Evolutionary conservation across 805 yeast species (phyloP).

Genomic region (Candida saitoana): DNA sequence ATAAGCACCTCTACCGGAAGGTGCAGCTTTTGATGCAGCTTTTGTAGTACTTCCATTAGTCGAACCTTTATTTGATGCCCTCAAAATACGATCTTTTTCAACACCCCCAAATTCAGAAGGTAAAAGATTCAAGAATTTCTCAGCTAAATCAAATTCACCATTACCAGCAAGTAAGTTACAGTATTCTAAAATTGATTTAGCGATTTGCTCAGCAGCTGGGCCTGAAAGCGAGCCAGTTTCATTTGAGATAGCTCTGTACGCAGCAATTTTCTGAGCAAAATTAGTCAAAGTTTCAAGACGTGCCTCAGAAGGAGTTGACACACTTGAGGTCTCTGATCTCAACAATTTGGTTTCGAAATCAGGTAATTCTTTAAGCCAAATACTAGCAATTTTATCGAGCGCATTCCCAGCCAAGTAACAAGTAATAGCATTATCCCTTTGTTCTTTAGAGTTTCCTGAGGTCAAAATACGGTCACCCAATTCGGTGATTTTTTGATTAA

Average conservation of each 20-base stretch:
- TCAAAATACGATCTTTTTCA: conserved; percentile 75
- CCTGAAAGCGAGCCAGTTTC: conserved; percentile 32
- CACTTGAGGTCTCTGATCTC: conserved; percentile 39
- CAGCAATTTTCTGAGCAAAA: conserved; percentile 79
- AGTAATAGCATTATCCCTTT: conserved; percentile 69
- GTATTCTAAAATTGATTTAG: conserved; percentile 72
- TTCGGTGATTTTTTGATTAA: conserved; percentile 51
- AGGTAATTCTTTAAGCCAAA: conserved; percentile 78
- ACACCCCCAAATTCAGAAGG: conserved; percentile 69
- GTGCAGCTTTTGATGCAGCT: conserved; percentile 7
- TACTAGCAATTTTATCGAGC: conserved; percentile 67
- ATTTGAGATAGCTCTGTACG: conserved; percentile 55
- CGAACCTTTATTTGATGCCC: conserved; percentile 48
- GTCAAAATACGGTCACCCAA: conserved; percentile 74
- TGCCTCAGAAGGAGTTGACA: conserved; percentile 70
- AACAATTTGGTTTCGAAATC: conserved; percentile 41
- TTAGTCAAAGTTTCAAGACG: conserved; percentile 76
- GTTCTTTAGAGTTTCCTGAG: conserved; percentile 24
- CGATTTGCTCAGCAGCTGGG: conserved; percentile 46
- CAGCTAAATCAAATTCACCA: conserved; percentile 83
- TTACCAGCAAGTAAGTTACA: conserved; percentile 72
- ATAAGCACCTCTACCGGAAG: conserved; percentile 1
- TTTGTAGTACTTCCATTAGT: conserved; percentile 7
- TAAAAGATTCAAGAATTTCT: conserved; percentile 59
- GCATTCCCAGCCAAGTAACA: conserved; percentile 80